Evolutionary conservation across 495 filamentous ascomycete species (phyloP), one percentile per base, ranked within the genome.

Genomic region (Penicillium salamii): DNA sequence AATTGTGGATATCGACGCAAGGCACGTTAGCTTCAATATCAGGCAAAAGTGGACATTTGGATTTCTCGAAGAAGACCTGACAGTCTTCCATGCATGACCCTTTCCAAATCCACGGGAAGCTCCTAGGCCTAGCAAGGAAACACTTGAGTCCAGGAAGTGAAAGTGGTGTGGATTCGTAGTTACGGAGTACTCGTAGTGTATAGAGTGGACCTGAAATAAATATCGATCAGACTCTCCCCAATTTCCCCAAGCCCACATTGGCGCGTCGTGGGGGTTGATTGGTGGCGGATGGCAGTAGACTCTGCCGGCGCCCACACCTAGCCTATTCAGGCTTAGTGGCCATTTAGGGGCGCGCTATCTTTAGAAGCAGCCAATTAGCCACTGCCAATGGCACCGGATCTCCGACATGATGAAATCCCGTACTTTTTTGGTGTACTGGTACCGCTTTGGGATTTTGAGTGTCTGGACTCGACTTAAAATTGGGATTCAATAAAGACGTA

Each of bases 71-170:
- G 52, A 46, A 32, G 28, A 14, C 41, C 13, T 65, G 58, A 65
- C 61, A 65, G 61, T 53, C 59, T 65, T 65, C 58, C 55, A 65
- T 65, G 61, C 61, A 65, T 65, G n/a, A 29, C 31, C 35, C 40
- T 34, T 42, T 37, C 52, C 54, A 49, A 28, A 13, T 36, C 40
- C 33, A 35, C 46, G 54, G 51, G 41, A 49, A 36, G 24, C 36
- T 38, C 21, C 28, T 51, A 55, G 45, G n/a, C 20, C 37, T 18
- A 29, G 11, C 15, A 45, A n/a, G 31, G 50, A 47, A 40, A 39
- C 14, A 21, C 24, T 21, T 21, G 21, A 36, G 39, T 32, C 39
- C 32, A 31, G 18, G 28, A 18, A 8, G n/a, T 15, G 32, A 21
- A 26, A 26, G 23, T 26, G 23, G 40, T 33, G 41, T 18, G 32